phyloP scores from a whole-genome alignment of 345 rosid species.

The Salix koriyanagi region DNA sequence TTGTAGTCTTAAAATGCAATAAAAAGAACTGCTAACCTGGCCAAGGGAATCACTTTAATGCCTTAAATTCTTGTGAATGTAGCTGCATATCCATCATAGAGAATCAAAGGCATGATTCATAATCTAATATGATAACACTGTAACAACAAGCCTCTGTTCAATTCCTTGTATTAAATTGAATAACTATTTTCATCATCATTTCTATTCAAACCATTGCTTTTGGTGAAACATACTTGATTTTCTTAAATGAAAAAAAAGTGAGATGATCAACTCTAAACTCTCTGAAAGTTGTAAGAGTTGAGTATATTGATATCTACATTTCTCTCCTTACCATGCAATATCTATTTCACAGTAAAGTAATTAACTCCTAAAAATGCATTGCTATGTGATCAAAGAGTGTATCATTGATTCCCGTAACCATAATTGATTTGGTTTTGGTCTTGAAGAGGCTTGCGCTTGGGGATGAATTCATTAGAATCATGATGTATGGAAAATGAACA shows the following conservation, averaged over 20 bases:
- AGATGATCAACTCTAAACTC: not conserved
- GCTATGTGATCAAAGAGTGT: not conserved
- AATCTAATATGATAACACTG: not conserved
- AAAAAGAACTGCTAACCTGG: too few species aligned
- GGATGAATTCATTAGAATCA: not conserved
- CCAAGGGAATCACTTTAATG: not conserved
- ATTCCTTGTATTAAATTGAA: not conserved
- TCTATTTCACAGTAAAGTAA: not conserved
- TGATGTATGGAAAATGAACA: too few species aligned
- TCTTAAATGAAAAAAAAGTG: not conserved
- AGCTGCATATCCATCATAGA: not conserved
- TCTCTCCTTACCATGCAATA: not conserved
- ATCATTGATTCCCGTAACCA: not conserved
- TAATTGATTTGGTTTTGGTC: not conserved
- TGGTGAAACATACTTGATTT: not conserved
- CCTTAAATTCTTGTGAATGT: not conserved
- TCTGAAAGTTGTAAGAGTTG: not conserved
- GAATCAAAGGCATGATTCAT: not conserved
- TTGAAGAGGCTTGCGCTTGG: not conserved
- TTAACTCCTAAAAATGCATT: not conserved
- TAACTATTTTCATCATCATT: not conserved
- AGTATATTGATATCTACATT: not conserved
- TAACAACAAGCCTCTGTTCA: not conserved
- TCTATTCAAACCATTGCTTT: not conserved
- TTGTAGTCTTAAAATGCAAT: too few species aligned